Percentiles rank a stretch among this genome's conserved stretches.
phyloP scores from a whole-genome alignment of 371 early-diverging fungal genomes.

The Rhizomucor pusillus region DNA sequence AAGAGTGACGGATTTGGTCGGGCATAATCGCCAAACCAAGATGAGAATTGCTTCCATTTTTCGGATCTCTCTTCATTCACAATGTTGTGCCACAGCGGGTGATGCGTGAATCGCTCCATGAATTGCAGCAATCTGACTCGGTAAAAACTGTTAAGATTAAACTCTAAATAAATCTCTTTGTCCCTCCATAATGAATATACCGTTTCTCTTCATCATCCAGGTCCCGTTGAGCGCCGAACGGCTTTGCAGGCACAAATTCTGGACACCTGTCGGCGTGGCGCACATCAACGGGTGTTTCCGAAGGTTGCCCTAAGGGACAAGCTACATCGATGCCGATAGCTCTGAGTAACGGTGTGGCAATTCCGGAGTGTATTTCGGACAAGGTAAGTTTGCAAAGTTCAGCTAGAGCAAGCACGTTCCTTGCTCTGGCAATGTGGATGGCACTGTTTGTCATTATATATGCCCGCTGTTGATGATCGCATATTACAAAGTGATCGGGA shows the following conservation, averaged over 20 bases:
- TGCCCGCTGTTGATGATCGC: constrained; percentile 7
- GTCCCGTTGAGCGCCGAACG: too few relatives aligned
- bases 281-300: constrained; percentile 1
- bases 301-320: constrained; percentile 3
- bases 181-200: neutral
- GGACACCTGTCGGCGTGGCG: constrained; percentile 3
- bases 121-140: constrained; percentile 8
- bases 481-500: constrained; percentile 14
- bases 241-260: neutral
- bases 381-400: constrained; percentile 32
- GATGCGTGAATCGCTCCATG: constrained; percentile 16
- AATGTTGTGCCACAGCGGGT: constrained; percentile 14
- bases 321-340: constrained; percentile 5
- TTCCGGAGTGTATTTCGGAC: constrained; percentile 24
- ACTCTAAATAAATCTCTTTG: too few relatives aligned
- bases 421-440: constrained; percentile 23
- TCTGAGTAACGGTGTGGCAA: constrained; percentile 28
- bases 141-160: neutral
- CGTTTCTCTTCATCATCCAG: neutral
- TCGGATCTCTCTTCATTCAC: constrained; percentile 3
- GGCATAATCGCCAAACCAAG: constrained; percentile 16
- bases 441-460: constrained; percentile 18
- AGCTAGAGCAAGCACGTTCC: constrained; percentile 25
- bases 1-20: constrained; percentile 7
- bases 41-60: constrained; percentile 12